Conservation (phyloP, 768 basidiomycete species). For the Lactarius sanguifluus region DNA sequence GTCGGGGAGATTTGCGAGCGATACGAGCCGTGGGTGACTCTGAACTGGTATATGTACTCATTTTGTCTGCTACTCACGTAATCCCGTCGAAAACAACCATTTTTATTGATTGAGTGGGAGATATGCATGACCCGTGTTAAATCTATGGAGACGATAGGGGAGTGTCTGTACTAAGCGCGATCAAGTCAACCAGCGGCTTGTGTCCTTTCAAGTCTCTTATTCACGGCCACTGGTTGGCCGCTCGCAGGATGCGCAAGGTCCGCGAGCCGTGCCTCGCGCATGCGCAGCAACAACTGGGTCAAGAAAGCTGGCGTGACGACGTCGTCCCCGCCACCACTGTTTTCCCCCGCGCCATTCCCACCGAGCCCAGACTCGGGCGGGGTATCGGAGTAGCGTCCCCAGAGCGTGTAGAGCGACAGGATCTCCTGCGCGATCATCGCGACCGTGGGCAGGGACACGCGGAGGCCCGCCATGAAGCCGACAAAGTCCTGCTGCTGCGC, state of each 20-base stretch:
- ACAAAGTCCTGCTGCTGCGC: constrained; percentile 58
- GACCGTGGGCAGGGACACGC: constrained; percentile 79
- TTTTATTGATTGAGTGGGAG: neutral
- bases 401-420: constrained; percentile 82
- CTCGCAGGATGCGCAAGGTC: constrained; percentile 53
- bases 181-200: constrained; percentile 55
- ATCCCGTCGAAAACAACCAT: neutral
- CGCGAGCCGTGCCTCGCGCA: constrained; percentile 63
- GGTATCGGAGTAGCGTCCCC: constrained; percentile 81
- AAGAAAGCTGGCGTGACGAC: constrained; percentile 60
- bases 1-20: too few relatives aligned
- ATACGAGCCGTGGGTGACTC: neutral
- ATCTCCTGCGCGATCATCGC: constrained; percentile 90
- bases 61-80: neutral
- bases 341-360: constrained; percentile 25
- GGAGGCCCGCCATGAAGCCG: constrained; percentile 80
- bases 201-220: constrained; percentile 72
- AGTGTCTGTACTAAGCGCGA: neutral
- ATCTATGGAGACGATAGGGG: neutral
- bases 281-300: constrained; percentile 55
- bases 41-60: constrained; percentile 3
- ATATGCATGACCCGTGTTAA: neutral
- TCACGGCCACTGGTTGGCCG: constrained; percentile 56
- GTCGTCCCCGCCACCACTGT: constrained; percentile 27
- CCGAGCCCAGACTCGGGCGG: constrained; percentile 34